Base-by-base conservation (phyloP, 805 yeast genomes). In the Nakazawaea ernobii region DNA sequence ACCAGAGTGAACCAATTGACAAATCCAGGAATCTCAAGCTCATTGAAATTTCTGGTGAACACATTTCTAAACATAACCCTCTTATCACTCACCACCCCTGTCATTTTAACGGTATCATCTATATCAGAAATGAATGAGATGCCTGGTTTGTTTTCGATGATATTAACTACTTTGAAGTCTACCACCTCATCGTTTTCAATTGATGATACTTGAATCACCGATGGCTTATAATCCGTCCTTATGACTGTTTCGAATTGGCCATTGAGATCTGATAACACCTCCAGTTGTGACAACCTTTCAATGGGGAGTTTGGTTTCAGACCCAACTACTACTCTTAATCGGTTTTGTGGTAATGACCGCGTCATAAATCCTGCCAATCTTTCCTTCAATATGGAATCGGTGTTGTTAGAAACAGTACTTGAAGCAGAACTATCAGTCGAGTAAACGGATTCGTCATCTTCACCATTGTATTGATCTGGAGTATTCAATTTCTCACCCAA, bases 61-160 rank as follows among this genome's bases (percentile, higher is more conserved):
- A 90, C 82, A 58, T 86, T 91, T 50, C 84, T 73, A 65, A 94
- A 81, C 53, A 92, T 71, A 35, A 86, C 88, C 49, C 95, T 73
- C 64, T 88, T 90, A 51, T 91, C 95, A 1, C 92, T 92, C 32
- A 86, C 74, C 0, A 94, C 92, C 2, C 98, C 98, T 0, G 99
- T 90, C 37, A 79, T 71, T 58, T 94, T 86, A 32, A 92, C 82
- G 0, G 99, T 94, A 60, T 94, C 99, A 61, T 94, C 99, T 37
- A 94, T 83, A 62, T 94, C 99, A 57, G 91, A 82, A 20, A 94
- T 90, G 1, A 94, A 63, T 10, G 86, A 87, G 20, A 83, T 68
- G 0, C 58, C 55, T 1, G 50, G 50, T n/a, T 59, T 52, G 8
- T 52, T 26, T 2, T 69, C 64, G 10, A 80, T 69, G 30, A 73